phyloP scores from a whole-genome alignment of 768 basidiomycete genomes.

The button mushroom (Agaricus bisporus) region DNA sequence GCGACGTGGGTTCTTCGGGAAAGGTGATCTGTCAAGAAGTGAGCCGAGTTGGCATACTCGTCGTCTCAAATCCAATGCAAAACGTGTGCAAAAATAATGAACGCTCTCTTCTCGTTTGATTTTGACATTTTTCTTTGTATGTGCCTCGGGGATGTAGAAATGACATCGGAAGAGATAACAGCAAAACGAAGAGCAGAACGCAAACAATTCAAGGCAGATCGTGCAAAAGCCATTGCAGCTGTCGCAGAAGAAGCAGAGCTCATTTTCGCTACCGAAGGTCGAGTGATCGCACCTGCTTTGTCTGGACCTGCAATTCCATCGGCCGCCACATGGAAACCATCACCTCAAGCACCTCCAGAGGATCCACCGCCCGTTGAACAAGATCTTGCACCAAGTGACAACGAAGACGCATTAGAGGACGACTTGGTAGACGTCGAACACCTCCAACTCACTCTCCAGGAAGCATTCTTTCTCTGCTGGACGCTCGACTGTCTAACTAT shows the following conservation, averaged over 20 bases:
- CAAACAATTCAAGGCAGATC: conserved; percentile 88
- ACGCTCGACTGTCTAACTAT: conserved; percentile 77
- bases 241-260: conserved; percentile 77
- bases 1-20: conserved; percentile 93
- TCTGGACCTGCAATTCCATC: conserved; percentile 66
- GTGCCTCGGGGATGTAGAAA: conserved; percentile 30
- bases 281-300: conserved; percentile 52
- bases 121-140: not conserved
- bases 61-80: conserved; percentile 54
- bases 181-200: conserved; percentile 84
- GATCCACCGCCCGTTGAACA: conserved; percentile 17
- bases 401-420: conserved; percentile 38
- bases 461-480: conserved; percentile 87
- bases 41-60: conserved; percentile 92
- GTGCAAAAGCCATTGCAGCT: conserved; percentile 81
- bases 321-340: conserved; percentile 74
- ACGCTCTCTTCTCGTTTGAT: not conserved
- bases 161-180: conserved; percentile 89
- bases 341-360: conserved; percentile 14
- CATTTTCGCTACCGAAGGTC: conserved; percentile 66
- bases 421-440: conserved; percentile 76
- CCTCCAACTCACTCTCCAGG: conserved; percentile 82
- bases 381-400: conserved; percentile 24
- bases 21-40: conserved; percentile 89
- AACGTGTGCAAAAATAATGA: conserved; percentile 39